Conservation (phyloP, 2,329 filamentous ascomycete species). For the Colletotrichum horii region DNA sequence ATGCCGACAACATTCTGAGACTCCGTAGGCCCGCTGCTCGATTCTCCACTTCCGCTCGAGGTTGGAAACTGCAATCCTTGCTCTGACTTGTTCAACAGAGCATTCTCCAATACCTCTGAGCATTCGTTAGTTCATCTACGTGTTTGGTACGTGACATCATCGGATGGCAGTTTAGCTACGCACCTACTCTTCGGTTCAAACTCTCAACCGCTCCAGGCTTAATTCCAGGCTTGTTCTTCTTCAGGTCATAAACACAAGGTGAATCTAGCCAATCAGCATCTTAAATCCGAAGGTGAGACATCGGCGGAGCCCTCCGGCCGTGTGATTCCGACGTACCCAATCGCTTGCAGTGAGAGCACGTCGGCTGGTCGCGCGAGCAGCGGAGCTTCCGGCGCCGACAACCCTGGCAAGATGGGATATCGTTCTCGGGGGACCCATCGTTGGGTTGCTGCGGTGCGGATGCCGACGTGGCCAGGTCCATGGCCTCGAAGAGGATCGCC, state of each 20-base stretch:
- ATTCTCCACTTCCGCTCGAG: neutral
- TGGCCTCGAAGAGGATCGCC: neutral
- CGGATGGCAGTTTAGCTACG: neutral
- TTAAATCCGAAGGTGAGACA: neutral
- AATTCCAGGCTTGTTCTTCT: conserved; percentile 28
- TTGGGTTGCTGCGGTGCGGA: neutral
- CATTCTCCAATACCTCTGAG: conserved; percentile 19
- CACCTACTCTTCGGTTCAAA: conserved; percentile 26
- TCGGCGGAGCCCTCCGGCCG: neutral
- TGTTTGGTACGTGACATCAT: neutral
- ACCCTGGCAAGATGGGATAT: conserved; percentile 34
- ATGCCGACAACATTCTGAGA: conserved; percentile 22
- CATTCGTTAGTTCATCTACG: neutral
- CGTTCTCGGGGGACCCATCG: conserved; percentile 15
- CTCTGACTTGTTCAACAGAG: conserved; percentile 10
- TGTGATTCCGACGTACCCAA: conserved; percentile 24
- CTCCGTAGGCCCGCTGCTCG: neutral
- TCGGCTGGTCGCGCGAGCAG: conserved; percentile 38
- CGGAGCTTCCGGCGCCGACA: conserved; percentile 37
- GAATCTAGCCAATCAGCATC: conserved; percentile 22
- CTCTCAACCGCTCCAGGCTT: conserved; percentile 27
- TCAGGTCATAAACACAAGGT: conserved; percentile 28
- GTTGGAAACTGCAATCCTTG: neutral
- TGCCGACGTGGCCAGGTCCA: conserved; percentile 3
- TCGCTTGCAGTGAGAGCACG: conserved; percentile 34